Conservation (phyloP, 139 green algal genomes). For the Chloropicon primus region DNA sequence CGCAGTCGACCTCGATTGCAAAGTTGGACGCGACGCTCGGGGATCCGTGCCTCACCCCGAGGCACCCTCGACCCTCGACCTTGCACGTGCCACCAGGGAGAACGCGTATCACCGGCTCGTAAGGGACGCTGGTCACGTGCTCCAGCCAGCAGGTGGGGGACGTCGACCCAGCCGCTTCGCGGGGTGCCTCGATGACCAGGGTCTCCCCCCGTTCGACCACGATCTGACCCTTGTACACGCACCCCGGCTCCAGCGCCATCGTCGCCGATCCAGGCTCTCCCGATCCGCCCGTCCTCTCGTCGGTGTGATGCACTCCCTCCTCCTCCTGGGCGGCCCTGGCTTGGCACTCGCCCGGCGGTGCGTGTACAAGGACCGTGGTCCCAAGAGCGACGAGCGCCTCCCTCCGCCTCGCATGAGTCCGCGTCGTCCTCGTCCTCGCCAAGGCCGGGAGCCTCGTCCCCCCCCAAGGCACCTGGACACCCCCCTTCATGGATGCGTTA, state of each 20-base stretch:
- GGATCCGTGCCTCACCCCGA: slow-evolving; percentile 24
- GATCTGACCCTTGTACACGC: too few relatives aligned
- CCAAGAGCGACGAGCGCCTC: too few relatives aligned
- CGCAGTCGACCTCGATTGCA: slow-evolving; percentile 17
- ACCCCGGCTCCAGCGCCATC: too few relatives aligned
- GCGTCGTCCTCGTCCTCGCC: too few relatives aligned
- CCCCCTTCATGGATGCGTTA: neutral
- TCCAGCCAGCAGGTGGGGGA: neutral
- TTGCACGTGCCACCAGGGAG: neutral
- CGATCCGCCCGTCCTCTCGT: too few relatives aligned
- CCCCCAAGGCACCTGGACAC: neutral
- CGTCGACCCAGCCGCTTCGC: too few relatives aligned
- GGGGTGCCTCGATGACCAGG: neutral
- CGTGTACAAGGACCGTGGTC: too few relatives aligned
- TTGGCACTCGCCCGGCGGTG: too few relatives aligned
- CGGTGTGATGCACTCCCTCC: too few relatives aligned
- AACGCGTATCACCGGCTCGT: neutral
- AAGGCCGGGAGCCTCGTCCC: neutral
- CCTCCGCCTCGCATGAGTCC: too few relatives aligned
- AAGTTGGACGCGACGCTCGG: slow-evolving; percentile 41
- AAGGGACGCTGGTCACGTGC: neutral
- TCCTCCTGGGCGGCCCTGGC: too few relatives aligned
- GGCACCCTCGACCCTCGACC: neutral
- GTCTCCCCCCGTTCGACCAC: neutral
- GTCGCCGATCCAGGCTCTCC: too few relatives aligned